These are phyloP conservation scores for Calocera cornea DNA, from an alignment of 768 basidiomycete genomes.

Conservation along the genomic window DNA sequence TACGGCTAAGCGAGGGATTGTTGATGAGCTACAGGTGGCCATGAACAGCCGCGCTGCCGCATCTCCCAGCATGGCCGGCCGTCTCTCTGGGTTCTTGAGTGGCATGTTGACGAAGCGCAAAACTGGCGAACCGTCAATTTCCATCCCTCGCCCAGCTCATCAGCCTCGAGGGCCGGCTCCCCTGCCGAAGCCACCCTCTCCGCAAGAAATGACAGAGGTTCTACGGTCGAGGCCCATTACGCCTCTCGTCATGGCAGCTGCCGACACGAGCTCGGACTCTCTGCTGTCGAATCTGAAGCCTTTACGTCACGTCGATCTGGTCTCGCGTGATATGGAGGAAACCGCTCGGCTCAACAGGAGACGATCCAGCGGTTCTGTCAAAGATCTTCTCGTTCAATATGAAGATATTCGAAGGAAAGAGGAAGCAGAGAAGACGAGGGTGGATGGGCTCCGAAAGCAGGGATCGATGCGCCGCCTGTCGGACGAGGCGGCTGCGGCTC, in stretches of 20 bases:
- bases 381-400: background rate
- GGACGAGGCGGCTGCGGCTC: background rate
- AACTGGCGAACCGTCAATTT: background rate
- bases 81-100: background rate
- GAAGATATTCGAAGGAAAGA: background rate
- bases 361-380: background rate
- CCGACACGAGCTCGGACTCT: background rate
- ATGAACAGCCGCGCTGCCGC: background rate
- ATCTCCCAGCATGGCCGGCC: background rate
- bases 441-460: background rate
- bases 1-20: background rate
- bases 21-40: background rate
- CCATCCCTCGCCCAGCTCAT: background rate
- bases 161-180: background rate
- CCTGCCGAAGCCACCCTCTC: background rate
- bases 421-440: background rate
- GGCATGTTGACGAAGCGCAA: background rate
- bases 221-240: background rate
- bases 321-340: background rate
- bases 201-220: background rate
- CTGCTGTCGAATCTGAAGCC: background rate
- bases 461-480: background rate
- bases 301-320: background rate
- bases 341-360: background rate
- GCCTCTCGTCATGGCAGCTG: background rate